These are phyloP conservation scores for Mucor circinelloides DNA, from an alignment of 371 early-diverging fungal genomes.

Conservation along the genomic window DNA sequence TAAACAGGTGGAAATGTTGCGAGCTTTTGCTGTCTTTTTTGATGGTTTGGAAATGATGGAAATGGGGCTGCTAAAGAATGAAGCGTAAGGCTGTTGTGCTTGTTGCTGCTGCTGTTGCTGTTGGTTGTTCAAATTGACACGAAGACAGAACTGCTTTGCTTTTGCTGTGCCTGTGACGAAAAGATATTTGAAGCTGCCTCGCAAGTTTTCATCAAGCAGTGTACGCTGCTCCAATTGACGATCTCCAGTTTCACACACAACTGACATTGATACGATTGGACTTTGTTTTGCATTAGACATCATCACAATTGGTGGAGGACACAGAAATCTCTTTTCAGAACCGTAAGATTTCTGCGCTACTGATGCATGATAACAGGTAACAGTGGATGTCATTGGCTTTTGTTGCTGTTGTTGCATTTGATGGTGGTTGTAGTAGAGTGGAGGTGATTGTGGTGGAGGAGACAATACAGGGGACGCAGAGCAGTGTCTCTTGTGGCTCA, in stretches of 20 bases:
- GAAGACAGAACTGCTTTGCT: conserved; percentile 77
- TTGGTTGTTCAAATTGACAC: conserved; percentile 33
- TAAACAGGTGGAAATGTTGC: conserved; percentile 77
- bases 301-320: conserved; percentile 84
- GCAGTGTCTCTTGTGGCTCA: conserved; percentile 8
- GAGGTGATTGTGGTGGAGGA: conserved; percentile 20
- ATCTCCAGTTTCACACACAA: conserved; percentile 54
- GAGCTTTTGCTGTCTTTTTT: conserved; percentile 83
- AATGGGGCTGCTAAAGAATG: conserved; percentile 72
- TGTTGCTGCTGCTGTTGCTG: conserved; percentile 7
- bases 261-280: conserved; percentile 65
- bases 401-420: conserved; percentile 20
- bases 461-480: not conserved
- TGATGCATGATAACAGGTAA: conserved; percentile 68
- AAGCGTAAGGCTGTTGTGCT: conserved; percentile 40
- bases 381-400: conserved; percentile 25
- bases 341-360: conserved; percentile 92
- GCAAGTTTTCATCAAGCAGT: conserved; percentile 53
- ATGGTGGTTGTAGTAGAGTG: not conserved
- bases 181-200: conserved; percentile 67
- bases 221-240: conserved; percentile 54
- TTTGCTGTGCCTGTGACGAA: conserved; percentile 81
- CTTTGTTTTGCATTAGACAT: conserved; percentile 34
- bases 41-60: conserved; percentile 87
- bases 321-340: conserved; percentile 84